phyloP scores from a whole-genome alignment of 2,329 filamentous ascomycete genomes.

The Penicillium olsonii region DNA sequence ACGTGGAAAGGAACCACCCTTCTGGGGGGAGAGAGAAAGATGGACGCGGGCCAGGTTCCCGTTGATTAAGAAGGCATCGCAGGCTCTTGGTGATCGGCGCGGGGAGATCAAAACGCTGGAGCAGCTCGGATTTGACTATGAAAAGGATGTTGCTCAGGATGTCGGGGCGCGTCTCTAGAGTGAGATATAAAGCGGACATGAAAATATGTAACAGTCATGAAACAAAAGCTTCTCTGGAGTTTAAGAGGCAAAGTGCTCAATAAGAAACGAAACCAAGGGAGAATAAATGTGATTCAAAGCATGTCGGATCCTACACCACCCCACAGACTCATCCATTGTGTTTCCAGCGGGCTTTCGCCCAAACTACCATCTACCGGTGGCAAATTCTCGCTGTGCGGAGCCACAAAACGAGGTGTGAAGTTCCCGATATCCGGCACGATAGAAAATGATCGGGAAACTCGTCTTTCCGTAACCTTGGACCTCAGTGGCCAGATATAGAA shows the following conservation, averaged over 20 bases:
- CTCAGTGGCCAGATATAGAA: background rate
- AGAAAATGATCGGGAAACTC: background rate
- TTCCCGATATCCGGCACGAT: background rate
- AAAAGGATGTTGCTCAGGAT: constrained; percentile 24
- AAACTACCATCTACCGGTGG: background rate
- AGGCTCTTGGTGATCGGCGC: constrained; percentile 38
- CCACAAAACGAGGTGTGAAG: background rate
- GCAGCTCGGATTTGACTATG: constrained; percentile 44
- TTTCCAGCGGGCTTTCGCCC: constrained; percentile 1
- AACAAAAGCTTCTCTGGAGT: too few relatives aligned
- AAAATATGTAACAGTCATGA: too few relatives aligned
- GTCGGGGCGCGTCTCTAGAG: background rate
- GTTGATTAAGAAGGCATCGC: constrained; percentile 44
- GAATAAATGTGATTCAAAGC: constrained; percentile 6
- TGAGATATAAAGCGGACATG: too few relatives aligned
- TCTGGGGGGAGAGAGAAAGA: constrained; percentile 43
- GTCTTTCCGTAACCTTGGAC: background rate
- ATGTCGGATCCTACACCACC: constrained; percentile 15
- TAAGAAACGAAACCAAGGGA: background rate
- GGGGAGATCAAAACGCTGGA: constrained; percentile 38
- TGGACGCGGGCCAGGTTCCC: constrained; percentile 39
- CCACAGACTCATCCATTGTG: constrained; percentile 11
- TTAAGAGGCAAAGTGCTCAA: too few relatives aligned
- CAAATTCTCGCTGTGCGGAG: background rate
- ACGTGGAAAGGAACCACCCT: constrained; percentile 40